Conservation (phyloP, 441 rosid genomes). For the Aleurites moluccanus region DNA sequence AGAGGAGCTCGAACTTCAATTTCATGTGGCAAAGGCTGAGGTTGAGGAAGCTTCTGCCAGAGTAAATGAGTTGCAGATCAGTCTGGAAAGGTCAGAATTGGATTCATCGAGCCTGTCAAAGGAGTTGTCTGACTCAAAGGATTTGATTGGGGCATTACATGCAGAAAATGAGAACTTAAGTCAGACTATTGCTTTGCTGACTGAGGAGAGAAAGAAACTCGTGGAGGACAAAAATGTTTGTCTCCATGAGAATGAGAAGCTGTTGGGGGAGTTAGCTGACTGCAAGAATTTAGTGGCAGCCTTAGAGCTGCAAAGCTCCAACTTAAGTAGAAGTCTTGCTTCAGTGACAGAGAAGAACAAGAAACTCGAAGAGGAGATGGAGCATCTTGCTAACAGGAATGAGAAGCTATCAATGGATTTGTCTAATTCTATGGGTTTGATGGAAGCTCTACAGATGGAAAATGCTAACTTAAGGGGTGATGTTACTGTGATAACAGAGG, state of each 20-base stretch:
- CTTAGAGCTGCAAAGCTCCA: conserved; percentile 53
- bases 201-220: conserved; percentile 51
- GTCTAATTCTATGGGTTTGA: conserved; percentile 30
- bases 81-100: conserved; percentile 53
- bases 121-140: conserved; percentile 56
- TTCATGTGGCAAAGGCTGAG: conserved; percentile 50
- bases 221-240: conserved; percentile 45
- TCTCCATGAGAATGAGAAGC: conserved; percentile 53
- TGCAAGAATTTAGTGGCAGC: conserved; percentile 51
- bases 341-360: conserved; percentile 42
- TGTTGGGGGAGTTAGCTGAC: conserved; percentile 57
- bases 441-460: conserved; percentile 37
- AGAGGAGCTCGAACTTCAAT: conserved; percentile 58
- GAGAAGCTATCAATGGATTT: conserved; percentile 34
- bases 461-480: conserved; percentile 31
- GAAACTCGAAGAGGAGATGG: conserved; percentile 63
- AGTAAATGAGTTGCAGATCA: conserved; percentile 59
- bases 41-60: conserved; percentile 53
- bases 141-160: conserved; percentile 40
- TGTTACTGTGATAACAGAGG: conserved; percentile 27
- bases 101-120: conserved; percentile 37
- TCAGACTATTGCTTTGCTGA: conserved; percentile 42
- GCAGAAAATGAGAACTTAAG: conserved; percentile 59
- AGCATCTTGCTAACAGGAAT: conserved; percentile 41
- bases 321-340: conserved; percentile 45